Conservation (phyloP, 495 filamentous ascomycete species). For the Penicillium maclennaniae region DNA sequence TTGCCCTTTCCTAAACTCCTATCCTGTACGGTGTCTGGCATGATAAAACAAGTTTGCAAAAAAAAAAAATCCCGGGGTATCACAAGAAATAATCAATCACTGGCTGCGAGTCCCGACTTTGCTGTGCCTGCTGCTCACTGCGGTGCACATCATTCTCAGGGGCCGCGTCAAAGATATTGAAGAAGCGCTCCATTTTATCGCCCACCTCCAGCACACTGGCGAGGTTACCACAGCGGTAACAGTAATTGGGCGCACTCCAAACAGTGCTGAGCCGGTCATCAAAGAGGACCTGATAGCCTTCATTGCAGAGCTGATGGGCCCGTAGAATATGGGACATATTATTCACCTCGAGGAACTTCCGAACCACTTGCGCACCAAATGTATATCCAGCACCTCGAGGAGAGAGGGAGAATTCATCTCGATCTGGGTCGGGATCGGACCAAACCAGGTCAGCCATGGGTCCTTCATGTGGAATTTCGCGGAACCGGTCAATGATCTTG, state of each 20-base stretch:
- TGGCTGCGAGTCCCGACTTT: constrained; percentile 56
- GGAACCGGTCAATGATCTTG: constrained; percentile 97
- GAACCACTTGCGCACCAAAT: constrained; percentile 93
- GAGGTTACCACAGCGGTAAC: constrained; percentile 94
- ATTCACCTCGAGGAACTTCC: constrained; percentile 96
- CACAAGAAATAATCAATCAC: constrained; percentile 73
- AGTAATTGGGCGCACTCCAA: constrained; percentile 97
- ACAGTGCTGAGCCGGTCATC: constrained; percentile 93
- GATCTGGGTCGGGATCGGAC: constrained; percentile 93
- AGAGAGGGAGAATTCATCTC: constrained; percentile 92
- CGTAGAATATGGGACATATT: constrained; percentile 94
- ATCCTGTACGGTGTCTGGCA: constrained; percentile 28
- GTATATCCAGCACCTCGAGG: constrained; percentile 95
- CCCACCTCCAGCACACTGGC: constrained; percentile 95
- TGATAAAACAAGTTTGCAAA: constrained; percentile 7
- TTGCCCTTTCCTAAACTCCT: constrained; percentile 30
- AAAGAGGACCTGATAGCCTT: constrained; percentile 93
- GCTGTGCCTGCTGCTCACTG: constrained; percentile 59
- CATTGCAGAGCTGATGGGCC: constrained; percentile 95
- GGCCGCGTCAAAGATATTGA: constrained; percentile 95
- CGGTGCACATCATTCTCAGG: constrained; percentile 93
- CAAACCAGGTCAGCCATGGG: constrained; percentile 99
- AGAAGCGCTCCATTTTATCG: constrained; percentile 83
- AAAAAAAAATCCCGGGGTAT: constrained; percentile 40
- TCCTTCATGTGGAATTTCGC: constrained; percentile 96